phyloP scores from a whole-genome alignment of 2,329 filamentous ascomycete species.

The Aureobasidium sp. region DNA sequence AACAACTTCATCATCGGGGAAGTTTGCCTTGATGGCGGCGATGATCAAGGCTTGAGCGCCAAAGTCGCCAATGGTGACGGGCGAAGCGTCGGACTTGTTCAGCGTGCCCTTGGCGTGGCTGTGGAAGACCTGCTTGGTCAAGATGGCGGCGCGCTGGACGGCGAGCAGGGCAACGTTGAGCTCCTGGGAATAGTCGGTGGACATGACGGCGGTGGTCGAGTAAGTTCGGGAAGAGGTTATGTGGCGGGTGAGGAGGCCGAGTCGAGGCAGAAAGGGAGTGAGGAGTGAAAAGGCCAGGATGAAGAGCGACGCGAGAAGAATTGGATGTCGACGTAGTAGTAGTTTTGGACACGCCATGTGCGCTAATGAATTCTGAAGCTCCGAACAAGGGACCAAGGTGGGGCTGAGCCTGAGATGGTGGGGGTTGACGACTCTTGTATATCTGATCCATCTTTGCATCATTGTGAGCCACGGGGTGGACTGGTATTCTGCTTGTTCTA shows the following conservation, averaged over 20 bases:
- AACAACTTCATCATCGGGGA: conserved; percentile 84
- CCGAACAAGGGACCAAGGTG: conserved; percentile 9
- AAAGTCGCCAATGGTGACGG: conserved; percentile 96
- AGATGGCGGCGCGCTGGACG: conserved; percentile 72
- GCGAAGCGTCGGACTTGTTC: conserved; percentile 90
- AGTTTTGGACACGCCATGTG: conserved; percentile 6
- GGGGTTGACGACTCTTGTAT: neutral
- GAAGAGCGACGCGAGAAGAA: conserved; percentile 23
- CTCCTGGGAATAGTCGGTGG: conserved; percentile 62
- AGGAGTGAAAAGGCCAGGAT: conserved; percentile 39
- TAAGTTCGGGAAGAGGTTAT: conserved; percentile 19
- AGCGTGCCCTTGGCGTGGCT: conserved; percentile 92
- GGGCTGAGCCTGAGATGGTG: conserved; percentile 10
- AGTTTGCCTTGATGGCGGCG: conserved; percentile 77
- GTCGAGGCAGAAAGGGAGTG: conserved; percentile 35
- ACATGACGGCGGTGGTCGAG: conserved; percentile 28
- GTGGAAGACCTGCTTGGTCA: conserved; percentile 72
- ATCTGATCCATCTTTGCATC: neutral
- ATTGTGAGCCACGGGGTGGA: no score
- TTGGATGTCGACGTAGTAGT: conserved; percentile 5
- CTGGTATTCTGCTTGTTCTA: no score
- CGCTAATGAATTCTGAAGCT: conserved; percentile 15
- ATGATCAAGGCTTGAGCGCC: conserved; percentile 97
- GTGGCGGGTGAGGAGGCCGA: conserved; percentile 34
- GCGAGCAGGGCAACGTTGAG: conserved; percentile 78